Percentiles rank a stretch among this genome's conserved stretches.
Conservation (phyloP, 306 rosid genomes). For the Luffa aegyptiaca region DNA sequence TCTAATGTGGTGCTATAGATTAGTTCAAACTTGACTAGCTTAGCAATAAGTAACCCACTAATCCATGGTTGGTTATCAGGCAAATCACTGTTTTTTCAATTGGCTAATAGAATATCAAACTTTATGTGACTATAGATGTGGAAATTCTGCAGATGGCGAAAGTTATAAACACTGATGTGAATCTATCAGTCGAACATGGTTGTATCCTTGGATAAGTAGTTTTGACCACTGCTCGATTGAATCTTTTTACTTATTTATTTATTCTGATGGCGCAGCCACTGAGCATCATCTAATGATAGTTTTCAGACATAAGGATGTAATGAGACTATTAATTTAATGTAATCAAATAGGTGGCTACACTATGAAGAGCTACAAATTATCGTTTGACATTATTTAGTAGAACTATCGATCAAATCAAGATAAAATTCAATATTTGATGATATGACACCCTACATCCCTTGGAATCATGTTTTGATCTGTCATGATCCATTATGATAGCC, state of each 20-base stretch:
- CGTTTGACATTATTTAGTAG: not conserved
- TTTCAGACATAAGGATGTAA: no score
- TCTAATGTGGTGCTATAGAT: not conserved
- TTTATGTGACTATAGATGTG: not conserved
- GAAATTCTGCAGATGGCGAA: not conserved
- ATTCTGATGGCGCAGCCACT: not conserved
- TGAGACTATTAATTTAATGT: not conserved
- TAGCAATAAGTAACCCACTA: not conserved
- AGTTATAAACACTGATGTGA: not conserved
- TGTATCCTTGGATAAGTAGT: not conserved
- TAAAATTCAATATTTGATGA: not conserved
- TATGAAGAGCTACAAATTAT: not conserved
- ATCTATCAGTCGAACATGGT: not conserved
- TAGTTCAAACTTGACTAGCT: not conserved
- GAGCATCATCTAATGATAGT: not conserved
- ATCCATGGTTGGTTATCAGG: not conserved
- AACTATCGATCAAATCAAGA: not conserved
- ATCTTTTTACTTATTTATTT: not conserved
- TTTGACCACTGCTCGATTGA: not conserved
- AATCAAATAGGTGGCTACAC: no score
- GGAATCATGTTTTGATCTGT: not conserved
- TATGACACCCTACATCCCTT: not conserved
- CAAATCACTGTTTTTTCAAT: not conserved
- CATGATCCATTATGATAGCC: not conserved
- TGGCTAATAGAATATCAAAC: not conserved